phyloP scores from a whole-genome alignment of 441 rosid genomes.

The Populus hybrid region DNA sequence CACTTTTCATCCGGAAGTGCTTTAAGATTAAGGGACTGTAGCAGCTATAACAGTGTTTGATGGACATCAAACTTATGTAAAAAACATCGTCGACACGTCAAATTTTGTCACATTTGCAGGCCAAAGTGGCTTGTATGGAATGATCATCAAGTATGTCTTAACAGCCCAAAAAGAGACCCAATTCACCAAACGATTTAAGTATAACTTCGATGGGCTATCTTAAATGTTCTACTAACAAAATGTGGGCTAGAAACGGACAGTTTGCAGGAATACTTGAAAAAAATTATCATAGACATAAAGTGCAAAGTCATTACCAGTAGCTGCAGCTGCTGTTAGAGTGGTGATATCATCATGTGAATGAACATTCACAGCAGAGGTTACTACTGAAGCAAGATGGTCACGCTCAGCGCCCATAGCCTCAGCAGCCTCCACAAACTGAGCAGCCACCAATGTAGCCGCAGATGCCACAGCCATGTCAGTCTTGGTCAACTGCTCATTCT shows the following conservation, averaged over 20 bases:
- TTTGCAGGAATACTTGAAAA: not conserved
- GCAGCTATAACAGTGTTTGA: not conserved
- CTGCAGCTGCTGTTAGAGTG: constrained; percentile 92
- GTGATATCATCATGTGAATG: constrained; percentile 78
- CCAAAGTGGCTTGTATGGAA: not conserved
- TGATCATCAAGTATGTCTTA: not conserved
- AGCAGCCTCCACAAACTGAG: too few relatives aligned
- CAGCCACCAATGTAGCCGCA: too few relatives aligned
- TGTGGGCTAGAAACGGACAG: not conserved
- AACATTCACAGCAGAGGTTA: constrained; percentile 86
- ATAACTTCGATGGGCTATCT: not conserved
- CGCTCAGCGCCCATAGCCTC: too few relatives aligned
- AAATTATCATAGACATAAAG: not conserved
- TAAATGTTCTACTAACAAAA: not conserved
- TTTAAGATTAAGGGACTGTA: not conserved
- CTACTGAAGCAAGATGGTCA: constrained; percentile 54
- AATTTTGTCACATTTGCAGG: not conserved
- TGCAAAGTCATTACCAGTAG: constrained; percentile 53
- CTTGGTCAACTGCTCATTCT: too few relatives aligned
- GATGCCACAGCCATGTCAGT: too few relatives aligned
- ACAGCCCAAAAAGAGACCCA: not conserved
- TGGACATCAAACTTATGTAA: not conserved
- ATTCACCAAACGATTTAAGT: not conserved
- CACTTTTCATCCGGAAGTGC: not conserved
- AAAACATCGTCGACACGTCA: not conserved